Evolutionary conservation across 139 green algal genomes (phyloP).

Genomic region (Chlorella sp.): DNA sequence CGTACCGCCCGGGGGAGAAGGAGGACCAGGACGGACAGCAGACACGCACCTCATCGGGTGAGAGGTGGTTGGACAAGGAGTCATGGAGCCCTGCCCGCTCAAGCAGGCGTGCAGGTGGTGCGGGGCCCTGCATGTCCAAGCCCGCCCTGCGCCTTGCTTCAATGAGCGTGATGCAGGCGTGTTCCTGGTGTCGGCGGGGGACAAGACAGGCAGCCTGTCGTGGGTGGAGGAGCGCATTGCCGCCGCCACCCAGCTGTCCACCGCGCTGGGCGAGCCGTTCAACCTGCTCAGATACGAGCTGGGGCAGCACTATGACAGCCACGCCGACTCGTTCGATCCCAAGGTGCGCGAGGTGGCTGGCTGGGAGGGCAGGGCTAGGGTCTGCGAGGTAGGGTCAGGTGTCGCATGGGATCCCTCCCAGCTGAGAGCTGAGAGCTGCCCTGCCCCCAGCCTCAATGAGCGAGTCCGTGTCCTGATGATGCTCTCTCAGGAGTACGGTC

Average conservation of each 20-base stretch:
- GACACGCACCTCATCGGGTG: not conserved
- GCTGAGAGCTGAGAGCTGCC: too few species aligned
- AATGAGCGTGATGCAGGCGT: conserved; percentile 25
- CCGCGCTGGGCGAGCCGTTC: conserved; percentile 29
- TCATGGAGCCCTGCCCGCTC: too few species aligned
- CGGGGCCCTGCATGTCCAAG: not conserved
- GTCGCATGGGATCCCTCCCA: too few species aligned
- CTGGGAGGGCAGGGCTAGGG: too few species aligned
- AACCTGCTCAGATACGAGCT: conserved; percentile 19
- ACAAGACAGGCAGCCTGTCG: conserved; percentile 30
- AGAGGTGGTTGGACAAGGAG: too few species aligned
- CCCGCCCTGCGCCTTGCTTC: too few species aligned
- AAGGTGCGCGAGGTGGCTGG: not conserved
- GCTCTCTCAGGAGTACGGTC: conserved; percentile 59
- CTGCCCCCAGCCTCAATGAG: too few species aligned
- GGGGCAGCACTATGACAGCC: conserved; percentile 50
- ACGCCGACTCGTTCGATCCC: conserved; percentile 48
- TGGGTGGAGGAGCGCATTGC: conserved; percentile 48
- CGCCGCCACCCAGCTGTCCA: conserved; percentile 23
- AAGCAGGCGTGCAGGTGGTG: too few species aligned
- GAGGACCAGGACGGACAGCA: not conserved
- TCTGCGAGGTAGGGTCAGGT: too few species aligned
- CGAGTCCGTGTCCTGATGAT: too few species aligned
- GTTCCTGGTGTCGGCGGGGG: conserved; percentile 30
- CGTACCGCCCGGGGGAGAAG: conserved; percentile 17